Base-by-base conservation (phyloP, 257 asterid species). In the Nicotiana obtusifolia region DNA sequence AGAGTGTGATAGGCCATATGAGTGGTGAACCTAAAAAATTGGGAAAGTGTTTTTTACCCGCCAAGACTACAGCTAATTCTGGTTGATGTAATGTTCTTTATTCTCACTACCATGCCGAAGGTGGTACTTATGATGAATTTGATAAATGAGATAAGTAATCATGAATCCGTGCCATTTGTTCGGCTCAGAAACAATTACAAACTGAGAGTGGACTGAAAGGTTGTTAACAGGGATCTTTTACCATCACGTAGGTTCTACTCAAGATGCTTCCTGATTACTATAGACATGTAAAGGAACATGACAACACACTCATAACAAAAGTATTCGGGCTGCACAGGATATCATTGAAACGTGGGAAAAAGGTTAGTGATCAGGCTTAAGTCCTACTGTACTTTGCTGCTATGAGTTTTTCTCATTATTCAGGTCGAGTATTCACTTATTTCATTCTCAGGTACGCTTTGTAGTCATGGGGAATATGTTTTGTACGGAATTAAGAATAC, bases 381-480 rank as follows among this genome's bases (percentile, higher is more conserved):
- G 53, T 79, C 66, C 28, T 24, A 37, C 35, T n/a, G 82, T 78
- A 60, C 76, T 78, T 80, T 84, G 80, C 56, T 56, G 60, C 52
- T 65, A 37, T 56, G 64, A 61, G 53, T 75, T 44, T 44, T 71
- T 33, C 30, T 62, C 60, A 60, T 26, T 30, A 31, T 30, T 33
- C 30, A 14, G 19, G 49, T 71, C 1, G 33, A 79, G 41, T 17
- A 64, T 61, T 80, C 61, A 66, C 71, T 56, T 9, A 78, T 79
- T 85, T 82, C 78, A n/a, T 86, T 83, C 82, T 35, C 91, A 96
- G 99, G 97, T 91, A 33, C 99, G 97, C 73, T 94, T 96, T 89
- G 92, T 96, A 47, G 98, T 96, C 85, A 96, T 94, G 98, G 99
- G 99, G 85, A 96, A 96, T 83, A 96, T 96, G 97, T 96, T 94